Conservation (phyloP, 129 eudicot genomes). For the Artemisia annua region DNA sequence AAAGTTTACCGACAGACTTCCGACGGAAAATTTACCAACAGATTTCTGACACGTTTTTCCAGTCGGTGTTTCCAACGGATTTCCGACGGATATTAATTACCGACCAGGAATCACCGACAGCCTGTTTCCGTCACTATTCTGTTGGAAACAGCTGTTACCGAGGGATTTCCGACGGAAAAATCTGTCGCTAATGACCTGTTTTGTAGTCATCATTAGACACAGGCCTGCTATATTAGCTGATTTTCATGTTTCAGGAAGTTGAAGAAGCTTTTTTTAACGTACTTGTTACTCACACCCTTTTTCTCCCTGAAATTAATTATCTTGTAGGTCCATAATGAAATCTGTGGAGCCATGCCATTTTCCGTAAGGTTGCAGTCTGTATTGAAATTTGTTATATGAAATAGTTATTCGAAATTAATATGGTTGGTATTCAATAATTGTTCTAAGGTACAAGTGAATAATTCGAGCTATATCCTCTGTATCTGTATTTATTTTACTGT, state of each 20-base stretch:
- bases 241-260: background rate
- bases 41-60: too few species aligned
- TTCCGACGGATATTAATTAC: too few species aligned
- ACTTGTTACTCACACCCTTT: background rate
- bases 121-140: too few species aligned
- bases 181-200: too few species aligned
- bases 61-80: too few species aligned
- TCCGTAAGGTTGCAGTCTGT: constrained; percentile 34
- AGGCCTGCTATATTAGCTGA: background rate
- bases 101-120: too few species aligned
- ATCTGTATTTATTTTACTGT: background rate
- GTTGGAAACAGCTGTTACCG: too few species aligned
- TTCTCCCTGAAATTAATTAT: constrained; percentile 4
- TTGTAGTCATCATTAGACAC: background rate
- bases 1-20: too few species aligned
- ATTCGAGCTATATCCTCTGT: constrained; percentile 12
- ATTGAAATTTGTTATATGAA: constrained; percentile 26
- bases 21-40: too few species aligned
- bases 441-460: constrained; percentile 14
- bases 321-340: constrained; percentile 28
- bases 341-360: constrained; percentile 37
- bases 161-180: too few species aligned
- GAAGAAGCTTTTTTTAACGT: constrained; percentile 15
- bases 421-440: constrained; percentile 36
- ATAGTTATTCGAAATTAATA: constrained; percentile 29